phyloP scores from a whole-genome alignment of 805 yeast genomes.

The Candida coleopterorum region DNA sequence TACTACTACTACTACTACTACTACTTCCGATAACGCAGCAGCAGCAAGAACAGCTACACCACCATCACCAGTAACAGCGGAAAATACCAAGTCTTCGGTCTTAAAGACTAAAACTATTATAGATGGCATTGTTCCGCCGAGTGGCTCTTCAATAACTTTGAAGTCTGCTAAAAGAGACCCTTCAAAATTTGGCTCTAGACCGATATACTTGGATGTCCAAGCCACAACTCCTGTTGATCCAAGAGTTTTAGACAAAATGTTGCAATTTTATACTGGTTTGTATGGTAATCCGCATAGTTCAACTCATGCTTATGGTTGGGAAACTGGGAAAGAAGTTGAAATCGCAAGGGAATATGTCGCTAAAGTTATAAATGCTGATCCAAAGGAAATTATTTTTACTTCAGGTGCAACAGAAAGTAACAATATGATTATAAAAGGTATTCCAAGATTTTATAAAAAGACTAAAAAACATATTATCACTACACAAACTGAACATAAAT shows the following conservation, averaged over 20 bases:
- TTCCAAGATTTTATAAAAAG: constrained; percentile 85
- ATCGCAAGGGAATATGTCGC: constrained; percentile 82
- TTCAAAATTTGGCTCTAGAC: constrained; percentile 62
- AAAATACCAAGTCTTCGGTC: no score
- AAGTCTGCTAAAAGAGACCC: constrained; percentile 43
- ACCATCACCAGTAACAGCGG: no score
- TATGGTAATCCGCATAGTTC: constrained; percentile 98
- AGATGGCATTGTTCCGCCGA: constrained; percentile 34
- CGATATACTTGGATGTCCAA: constrained; percentile 95
- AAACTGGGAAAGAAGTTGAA: constrained; percentile 89
- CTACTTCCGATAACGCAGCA: no score
- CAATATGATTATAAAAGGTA: constrained; percentile 93
- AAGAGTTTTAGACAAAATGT: constrained; percentile 85
- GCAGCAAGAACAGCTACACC: no score
- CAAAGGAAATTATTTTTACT: constrained; percentile 94
- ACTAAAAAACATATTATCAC: constrained; percentile 93
- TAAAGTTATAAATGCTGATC: constrained; percentile 80
- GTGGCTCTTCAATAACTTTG: constrained; percentile 43
- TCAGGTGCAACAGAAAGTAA: constrained; percentile 98
- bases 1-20: background rate
- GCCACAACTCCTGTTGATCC: constrained; percentile 99
- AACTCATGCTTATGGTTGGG: constrained; percentile 99
- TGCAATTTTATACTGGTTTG: constrained; percentile 81
- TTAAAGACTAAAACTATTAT: no score
- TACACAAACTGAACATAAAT: constrained; percentile 95